Base-by-base conservation (phyloP, 257 asterid species). In the Apocynum venetum region DNA sequence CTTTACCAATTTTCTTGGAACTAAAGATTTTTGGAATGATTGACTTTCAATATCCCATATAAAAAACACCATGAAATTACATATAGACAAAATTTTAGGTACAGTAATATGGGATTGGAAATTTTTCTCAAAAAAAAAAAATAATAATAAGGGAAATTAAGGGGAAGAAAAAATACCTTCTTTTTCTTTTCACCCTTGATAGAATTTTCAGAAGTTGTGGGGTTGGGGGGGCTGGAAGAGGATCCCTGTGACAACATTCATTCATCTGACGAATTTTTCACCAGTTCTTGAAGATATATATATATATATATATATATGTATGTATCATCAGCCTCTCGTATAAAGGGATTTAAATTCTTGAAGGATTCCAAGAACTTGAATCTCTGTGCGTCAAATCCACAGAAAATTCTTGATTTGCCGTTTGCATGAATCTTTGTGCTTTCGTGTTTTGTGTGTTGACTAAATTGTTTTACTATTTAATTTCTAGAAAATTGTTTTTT, bases 1-100 rank as follows among this genome's bases (percentile, higher is more conserved):
- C 94, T 82, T 83, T 85, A 72, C 82, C 82, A 73, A 79, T 66
- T 83, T 71, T 83, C 79, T 86, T 94, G 53, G 91, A 79, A 65
- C 84, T 72, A 85, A 90, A 89, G 41, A 94, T 83, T 89, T 83
- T 92, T 59, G 98, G 92, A 57, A 92, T 83, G 11, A 86, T 84
- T 8, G 88, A 68, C 73, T 93, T 25, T 81, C 49, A 25, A 70
- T 20, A 53, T 72, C 61, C 77, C 82, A 78, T 2, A 31, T n/a
- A 53, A 72, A 49, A 31, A 31, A 48, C 2, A 56, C 41, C 2
- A 72, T 52, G 12, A 64, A 65, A 19, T 48, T 57, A 59, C 8
- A 77, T 65, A 2, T 47, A 25, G 31, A 25, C 31, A 25, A 25
- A 25, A 25, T 40, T 4, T 14, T 4, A 56, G 31, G 3, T 2